These are phyloP conservation scores for Magnusiomyces suaveolens DNA, from an alignment of 1,139 yeast species.

Conservation along the genomic window DNA sequence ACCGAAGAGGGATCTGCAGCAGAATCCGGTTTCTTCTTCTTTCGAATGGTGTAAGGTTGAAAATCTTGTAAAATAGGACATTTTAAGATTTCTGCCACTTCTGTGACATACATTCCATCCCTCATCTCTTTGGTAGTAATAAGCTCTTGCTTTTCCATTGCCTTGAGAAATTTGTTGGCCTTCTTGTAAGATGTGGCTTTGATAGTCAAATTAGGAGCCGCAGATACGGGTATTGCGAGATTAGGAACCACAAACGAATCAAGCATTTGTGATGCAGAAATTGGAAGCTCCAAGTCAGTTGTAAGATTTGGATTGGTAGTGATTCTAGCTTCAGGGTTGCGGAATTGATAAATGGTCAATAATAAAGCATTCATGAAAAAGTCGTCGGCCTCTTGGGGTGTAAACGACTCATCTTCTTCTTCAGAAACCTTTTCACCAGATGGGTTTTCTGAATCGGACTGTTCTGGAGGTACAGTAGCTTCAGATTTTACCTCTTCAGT, in stretches of 20 bases:
- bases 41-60: slow-evolving; percentile 49
- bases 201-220: slow-evolving; percentile 49
- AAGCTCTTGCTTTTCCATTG: slow-evolving; percentile 68
- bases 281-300: slow-evolving; percentile 37
- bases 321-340: slow-evolving; percentile 40
- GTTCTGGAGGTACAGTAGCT: slow-evolving; percentile 2
- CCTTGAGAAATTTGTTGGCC: slow-evolving; percentile 71
- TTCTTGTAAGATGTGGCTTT: slow-evolving; percentile 88
- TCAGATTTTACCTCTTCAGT: slow-evolving; percentile 7
- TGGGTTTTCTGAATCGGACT: slow-evolving; percentile 5
- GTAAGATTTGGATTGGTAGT: background rate
- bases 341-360: slow-evolving; percentile 55
- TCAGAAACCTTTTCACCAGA: slow-evolving; percentile 10
- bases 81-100: slow-evolving; percentile 40
- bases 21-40: slow-evolving; percentile 18
- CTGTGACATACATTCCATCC: slow-evolving; percentile 40
- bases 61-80: slow-evolving; percentile 48
- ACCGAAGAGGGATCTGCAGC: slow-evolving; percentile 1
- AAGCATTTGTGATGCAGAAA: slow-evolving; percentile 59
- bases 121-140: slow-evolving; percentile 64
- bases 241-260: slow-evolving; percentile 58
- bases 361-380: slow-evolving; percentile 60
- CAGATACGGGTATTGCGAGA: slow-evolving; percentile 42
- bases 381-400: slow-evolving; percentile 65
- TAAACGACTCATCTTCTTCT: slow-evolving; percentile 30